Conservation (phyloP, 2,329 filamentous ascomycete species). For the Madurella fahalii region DNA sequence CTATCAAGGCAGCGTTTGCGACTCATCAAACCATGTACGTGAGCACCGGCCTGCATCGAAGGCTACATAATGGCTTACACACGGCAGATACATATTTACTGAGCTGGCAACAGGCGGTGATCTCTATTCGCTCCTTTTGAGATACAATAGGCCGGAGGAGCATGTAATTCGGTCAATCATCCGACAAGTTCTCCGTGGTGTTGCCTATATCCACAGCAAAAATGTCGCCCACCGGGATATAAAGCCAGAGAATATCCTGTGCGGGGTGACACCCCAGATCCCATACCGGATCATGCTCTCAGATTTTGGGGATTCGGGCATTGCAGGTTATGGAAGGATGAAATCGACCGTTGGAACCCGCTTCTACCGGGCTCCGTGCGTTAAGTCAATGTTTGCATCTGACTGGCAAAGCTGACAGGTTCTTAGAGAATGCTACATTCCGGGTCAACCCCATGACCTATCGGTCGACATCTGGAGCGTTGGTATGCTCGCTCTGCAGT, state of each 20-base stretch:
- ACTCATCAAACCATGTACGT: constrained; percentile 46
- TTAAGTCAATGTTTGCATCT: not conserved
- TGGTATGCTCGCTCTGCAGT: constrained; percentile 42
- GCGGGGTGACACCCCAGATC: constrained; percentile 42
- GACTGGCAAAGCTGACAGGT: not conserved
- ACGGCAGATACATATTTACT: constrained; percentile 49
- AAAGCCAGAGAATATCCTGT: constrained; percentile 52
- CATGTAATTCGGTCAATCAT: constrained; percentile 44
- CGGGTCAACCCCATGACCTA: constrained; percentile 30
- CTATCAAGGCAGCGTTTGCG: constrained; percentile 48
- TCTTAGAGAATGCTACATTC: constrained; percentile 39
- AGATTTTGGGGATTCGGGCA: constrained; percentile 49
- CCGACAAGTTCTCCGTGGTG: constrained; percentile 43
- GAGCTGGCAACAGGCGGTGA: constrained; percentile 55
- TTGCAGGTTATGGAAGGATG: constrained; percentile 40
- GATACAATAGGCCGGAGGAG: constrained; percentile 36
- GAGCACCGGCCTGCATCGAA: not conserved
- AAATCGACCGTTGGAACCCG: constrained; percentile 43
- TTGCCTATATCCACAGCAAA: constrained; percentile 47
- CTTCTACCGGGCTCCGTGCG: constrained; percentile 49
- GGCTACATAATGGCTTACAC: constrained; percentile 10
- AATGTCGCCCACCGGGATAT: constrained; percentile 51
- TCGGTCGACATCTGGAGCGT: constrained; percentile 51
- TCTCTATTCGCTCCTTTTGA: constrained; percentile 45
- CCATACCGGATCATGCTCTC: constrained; percentile 46